phyloP scores from a whole-genome alignment of 306 rosid species.

The Acacia confusa region DNA sequence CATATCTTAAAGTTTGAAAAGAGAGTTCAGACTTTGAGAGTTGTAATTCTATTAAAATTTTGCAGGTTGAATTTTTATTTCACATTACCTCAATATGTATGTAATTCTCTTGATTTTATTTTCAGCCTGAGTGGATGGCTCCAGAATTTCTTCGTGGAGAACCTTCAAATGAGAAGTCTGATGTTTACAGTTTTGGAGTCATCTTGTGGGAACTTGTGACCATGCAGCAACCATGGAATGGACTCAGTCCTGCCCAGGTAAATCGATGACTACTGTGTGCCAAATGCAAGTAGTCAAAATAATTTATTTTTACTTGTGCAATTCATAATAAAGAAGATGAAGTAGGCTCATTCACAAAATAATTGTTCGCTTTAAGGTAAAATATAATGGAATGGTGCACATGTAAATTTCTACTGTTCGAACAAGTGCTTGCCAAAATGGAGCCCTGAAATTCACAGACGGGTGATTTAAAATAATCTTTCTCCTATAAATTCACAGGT shows the following conservation, averaged over 20 bases:
- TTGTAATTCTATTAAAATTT: constrained; percentile 42
- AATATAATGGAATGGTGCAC: not conserved
- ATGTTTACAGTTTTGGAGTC: constrained; percentile 92
- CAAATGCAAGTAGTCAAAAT: constrained; percentile 18
- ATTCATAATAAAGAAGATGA: not conserved
- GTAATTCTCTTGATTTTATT: constrained; percentile 55
- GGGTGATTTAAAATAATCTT: constrained; percentile 16
- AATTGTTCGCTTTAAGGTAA: constrained; percentile 21
- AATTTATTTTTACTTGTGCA: constrained; percentile 26
- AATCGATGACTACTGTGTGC: constrained; percentile 16
- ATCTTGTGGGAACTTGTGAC: constrained; percentile 93
- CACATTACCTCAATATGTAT: constrained; percentile 40
- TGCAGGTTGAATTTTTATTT: constrained; percentile 46
- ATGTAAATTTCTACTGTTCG: not conserved
- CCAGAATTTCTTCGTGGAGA: constrained; percentile 99
- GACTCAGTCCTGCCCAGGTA: constrained; percentile 93
- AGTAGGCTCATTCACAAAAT: constrained; percentile 29
- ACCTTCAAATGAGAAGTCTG: constrained; percentile 95
- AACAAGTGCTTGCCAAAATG: constrained; percentile 25
- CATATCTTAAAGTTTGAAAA: constrained; percentile 24
- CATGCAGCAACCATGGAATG: constrained; percentile 94
- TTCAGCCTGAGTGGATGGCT: constrained; percentile 99
- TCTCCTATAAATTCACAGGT: constrained; percentile 55
- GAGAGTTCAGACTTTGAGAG: not conserved
- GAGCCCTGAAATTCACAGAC: constrained; percentile 11